Percentiles rank a stretch among this genome's conserved stretches.
Evolutionary conservation across 2,329 filamentous ascomycete species (phyloP).

Genomic region (Stylonectria norvegica): DNA sequence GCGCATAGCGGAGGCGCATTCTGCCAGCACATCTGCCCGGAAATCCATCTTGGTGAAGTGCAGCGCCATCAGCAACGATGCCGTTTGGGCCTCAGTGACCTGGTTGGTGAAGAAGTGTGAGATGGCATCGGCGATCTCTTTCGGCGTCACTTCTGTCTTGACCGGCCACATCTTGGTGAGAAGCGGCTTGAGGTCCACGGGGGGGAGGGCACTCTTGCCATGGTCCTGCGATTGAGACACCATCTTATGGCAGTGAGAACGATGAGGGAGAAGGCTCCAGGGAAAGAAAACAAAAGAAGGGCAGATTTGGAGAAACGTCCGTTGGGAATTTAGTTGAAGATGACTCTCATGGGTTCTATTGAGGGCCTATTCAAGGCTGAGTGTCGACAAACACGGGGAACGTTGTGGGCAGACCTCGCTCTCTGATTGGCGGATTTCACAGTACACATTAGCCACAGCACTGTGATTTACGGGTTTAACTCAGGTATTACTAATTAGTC

Average conservation of each 20-base stretch:
- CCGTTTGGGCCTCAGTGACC: constrained; percentile 83
- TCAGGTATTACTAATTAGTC: too few relatives aligned
- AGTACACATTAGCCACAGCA: too few relatives aligned
- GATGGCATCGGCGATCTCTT: constrained; percentile 86
- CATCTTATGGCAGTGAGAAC: constrained; percentile 24
- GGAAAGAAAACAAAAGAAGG: neutral
- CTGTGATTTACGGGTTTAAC: too few relatives aligned
- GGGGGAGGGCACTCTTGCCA: constrained; percentile 29
- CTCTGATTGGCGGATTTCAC: constrained; percentile 24
- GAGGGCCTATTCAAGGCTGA: constrained; percentile 20
- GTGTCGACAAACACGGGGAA: constrained; percentile 17
- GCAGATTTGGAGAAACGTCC: too few relatives aligned
- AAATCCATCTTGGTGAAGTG: constrained; percentile 88
- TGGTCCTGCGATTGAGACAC: constrained; percentile 26
- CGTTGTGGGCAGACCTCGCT: constrained; percentile 12
- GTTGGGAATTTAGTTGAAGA: too few relatives aligned
- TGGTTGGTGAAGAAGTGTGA: constrained; percentile 88
- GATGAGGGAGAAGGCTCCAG: neutral
- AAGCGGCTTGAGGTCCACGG: constrained; percentile 64
- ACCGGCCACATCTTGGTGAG: constrained; percentile 69
- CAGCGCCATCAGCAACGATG: constrained; percentile 81
- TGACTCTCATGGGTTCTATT: too few relatives aligned
- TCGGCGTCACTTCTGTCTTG: constrained; percentile 57
- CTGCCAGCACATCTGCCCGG: constrained; percentile 78
- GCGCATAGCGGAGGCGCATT: constrained; percentile 81